Conservation (phyloP, 2,329 filamentous ascomycete species). For the Hirsutella minnesotensis region DNA sequence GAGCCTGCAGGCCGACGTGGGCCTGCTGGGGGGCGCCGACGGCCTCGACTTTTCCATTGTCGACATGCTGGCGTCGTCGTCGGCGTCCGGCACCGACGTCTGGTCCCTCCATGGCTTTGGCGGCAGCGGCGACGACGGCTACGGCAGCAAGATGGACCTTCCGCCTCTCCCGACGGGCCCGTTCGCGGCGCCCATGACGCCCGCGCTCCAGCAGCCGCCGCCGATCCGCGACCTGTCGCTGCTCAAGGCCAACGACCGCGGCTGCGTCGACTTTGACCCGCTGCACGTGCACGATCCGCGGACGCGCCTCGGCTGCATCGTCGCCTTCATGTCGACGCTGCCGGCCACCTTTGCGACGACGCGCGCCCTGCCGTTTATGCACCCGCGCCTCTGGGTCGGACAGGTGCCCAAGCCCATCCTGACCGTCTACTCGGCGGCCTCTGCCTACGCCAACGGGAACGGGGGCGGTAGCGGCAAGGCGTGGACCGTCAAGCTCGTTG, state of each 20-base stretch:
- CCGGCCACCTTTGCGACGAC: constrained; percentile 22
- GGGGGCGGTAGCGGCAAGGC: constrained; percentile 16
- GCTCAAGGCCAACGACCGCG: constrained; percentile 9
- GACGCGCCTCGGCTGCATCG: constrained; percentile 21
- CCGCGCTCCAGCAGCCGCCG: constrained; percentile 2
- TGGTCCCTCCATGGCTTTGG: constrained; percentile 14
- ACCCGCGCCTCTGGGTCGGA: constrained; percentile 27
- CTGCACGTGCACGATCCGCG: constrained; percentile 23
- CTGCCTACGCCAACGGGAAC: constrained; percentile 18
- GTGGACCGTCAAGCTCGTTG: constrained; percentile 26
- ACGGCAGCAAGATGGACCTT: constrained; percentile 17
- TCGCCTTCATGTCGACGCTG: constrained; percentile 19
- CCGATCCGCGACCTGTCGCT: constrained; percentile 19
- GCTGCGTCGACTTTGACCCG: constrained; percentile 15
- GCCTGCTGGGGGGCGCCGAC: constrained; percentile 8
- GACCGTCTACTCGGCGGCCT: constrained; percentile 25
- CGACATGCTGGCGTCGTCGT: constrained; percentile 16
- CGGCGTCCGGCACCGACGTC: constrained; percentile 10
- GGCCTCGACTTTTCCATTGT: constrained; percentile 22
- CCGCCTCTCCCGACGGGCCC: constrained; percentile 13
- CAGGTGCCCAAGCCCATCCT: constrained; percentile 27
- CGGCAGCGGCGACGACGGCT: constrained; percentile 4
- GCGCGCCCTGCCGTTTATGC: constrained; percentile 28
- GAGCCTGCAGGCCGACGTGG: constrained; percentile 12
- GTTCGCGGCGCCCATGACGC: constrained; percentile 6